A percentile compares a stretch with the other conserved stretches of the same genome.
Evolutionary conservation across 1,284 basidiomycete genomes (phyloP).

Genomic region (Butyriboletus appendiculatus): DNA sequence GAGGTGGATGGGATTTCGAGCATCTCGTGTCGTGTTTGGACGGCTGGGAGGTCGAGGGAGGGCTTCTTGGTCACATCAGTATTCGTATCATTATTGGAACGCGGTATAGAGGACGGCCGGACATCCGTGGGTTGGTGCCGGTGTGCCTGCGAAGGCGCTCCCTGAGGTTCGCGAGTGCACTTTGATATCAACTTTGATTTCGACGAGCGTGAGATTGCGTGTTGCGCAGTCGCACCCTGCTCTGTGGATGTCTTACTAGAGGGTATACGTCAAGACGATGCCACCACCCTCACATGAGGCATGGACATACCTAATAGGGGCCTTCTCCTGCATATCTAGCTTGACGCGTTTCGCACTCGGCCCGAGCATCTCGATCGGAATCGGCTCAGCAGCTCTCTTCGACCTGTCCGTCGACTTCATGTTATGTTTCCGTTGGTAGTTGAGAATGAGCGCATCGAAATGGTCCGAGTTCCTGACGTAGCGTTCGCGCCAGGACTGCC

Average conservation of each 20-base stretch:
- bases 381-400: constrained; percentile 7
- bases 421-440: constrained; percentile 20
- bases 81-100: background rate
- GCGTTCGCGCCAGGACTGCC: constrained; percentile 56
- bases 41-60: background rate
- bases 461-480: constrained; percentile 43
- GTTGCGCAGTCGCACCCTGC: background rate
- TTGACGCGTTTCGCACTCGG: constrained; percentile 14
- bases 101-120: background rate
- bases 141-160: background rate
- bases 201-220: background rate
- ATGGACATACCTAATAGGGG: constrained; percentile 6
- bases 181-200: background rate
- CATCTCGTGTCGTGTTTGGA: background rate
- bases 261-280: background rate
- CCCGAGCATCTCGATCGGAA: constrained; percentile 1
- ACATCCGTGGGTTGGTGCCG: background rate
- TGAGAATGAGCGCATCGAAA: constrained; percentile 46
- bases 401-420: too few species aligned
- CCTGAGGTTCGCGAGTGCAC: background rate
- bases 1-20: constrained; percentile 1
- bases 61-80: background rate
- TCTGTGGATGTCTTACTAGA: constrained; percentile 8
- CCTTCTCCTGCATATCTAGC: background rate
- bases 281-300: background rate